Evolutionary conservation across 805 yeast genomes (phyloP), one percentile per base, ranked within the genome.

Genomic region (Brettanomyces anomalus): DNA sequence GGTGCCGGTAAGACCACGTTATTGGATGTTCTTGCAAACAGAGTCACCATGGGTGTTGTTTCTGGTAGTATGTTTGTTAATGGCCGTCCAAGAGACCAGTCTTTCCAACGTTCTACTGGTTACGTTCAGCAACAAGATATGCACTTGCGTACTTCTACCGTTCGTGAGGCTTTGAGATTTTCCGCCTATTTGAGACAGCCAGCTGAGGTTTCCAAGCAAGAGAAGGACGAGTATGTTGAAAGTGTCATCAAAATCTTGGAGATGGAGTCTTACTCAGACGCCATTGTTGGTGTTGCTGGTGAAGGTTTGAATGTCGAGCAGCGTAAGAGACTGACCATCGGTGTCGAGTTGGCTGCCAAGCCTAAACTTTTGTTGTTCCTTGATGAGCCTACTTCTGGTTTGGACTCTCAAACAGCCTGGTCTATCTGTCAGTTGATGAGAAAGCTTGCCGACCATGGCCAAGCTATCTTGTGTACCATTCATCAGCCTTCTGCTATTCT

Each of bases 401-500:
- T 76, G 45, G 81, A 76, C 52, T 72, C 81, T 6, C 74, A 71
- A 51, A 72, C 81, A 39, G 81, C 82, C 14, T 70, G 79, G 77
- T 72, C 81, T 17, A 71, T 77, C 50, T 68, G 76, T 50, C 68
- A 72, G 51, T 66, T 76, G 56, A 70, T 71, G 63, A 69, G 72
- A 52, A 68, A 66, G 50, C 68, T 69, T 55, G 78, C 72, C 5
- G 68, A 70, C 48, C 64, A 71, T 45, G 78, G 78, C 17, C 78
- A 73, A 52, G 75, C 78, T 20, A 66, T 77, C 48, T 62, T 77
- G 49, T 76, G 81, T 66, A 84, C 94, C 21, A 84, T 84, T 51
- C 93, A 84, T 63, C 94, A 84, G 62, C 94, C 95, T 55, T 84
- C 93, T 7, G 89, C 94, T 42, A 70, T 81, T 45, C 66, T 85